Percentiles rank a stretch among this genome's conserved stretches.
These are phyloP conservation scores for Kodamaea nitidulidarum DNA, from an alignment of 805 yeast species.

Conservation along the genomic window DNA sequence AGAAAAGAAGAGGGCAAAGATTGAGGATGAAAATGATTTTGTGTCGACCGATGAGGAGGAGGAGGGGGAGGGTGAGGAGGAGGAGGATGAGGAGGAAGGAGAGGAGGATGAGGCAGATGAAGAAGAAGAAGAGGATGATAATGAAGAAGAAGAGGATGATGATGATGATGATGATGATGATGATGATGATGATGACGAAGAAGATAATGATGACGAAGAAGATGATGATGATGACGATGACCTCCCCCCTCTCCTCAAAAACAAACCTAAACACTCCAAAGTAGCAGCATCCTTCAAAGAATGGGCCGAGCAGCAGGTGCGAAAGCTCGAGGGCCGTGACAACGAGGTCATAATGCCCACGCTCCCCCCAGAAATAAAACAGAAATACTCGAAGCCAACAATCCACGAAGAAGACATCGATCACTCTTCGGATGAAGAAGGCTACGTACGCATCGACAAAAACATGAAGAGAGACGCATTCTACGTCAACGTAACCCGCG, in stretches of 20 bases:
- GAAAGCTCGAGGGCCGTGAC: constrained; percentile 58
- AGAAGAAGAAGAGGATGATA: constrained; percentile 20
- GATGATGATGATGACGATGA: constrained; percentile 28
- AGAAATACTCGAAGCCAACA: constrained; percentile 42
- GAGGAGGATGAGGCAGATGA: constrained; percentile 12
- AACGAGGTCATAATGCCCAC: constrained; percentile 41
- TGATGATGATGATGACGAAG: constrained; percentile 29
- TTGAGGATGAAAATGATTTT: constrained; percentile 65
- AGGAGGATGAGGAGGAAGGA: constrained; percentile 22
- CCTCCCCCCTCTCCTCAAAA: constrained; percentile 29
- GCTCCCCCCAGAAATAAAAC: constrained; percentile 45
- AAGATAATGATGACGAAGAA: constrained; percentile 24
- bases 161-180: constrained; percentile 26
- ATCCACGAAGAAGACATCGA: constrained; percentile 68
- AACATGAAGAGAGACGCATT: constrained; percentile 54
- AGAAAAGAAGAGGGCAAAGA: constrained; percentile 33
- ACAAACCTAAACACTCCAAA: constrained; percentile 44
- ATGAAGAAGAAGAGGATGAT: constrained; percentile 27
- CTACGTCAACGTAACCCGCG: constrained; percentile 64
- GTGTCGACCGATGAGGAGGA: constrained; percentile 30
- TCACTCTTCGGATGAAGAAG: constrained; percentile 63
- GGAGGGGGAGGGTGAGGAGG: constrained; percentile 14
- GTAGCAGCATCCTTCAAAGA: constrained; percentile 61
- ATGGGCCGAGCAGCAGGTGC: constrained; percentile 81
- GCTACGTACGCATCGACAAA: constrained; percentile 55